A percentile compares a stretch with the other conserved stretches of the same genome.
Evolutionary conservation across 805 yeast genomes (phyloP).

Genomic region (Groenewaldozyma tartarivorans): DNA sequence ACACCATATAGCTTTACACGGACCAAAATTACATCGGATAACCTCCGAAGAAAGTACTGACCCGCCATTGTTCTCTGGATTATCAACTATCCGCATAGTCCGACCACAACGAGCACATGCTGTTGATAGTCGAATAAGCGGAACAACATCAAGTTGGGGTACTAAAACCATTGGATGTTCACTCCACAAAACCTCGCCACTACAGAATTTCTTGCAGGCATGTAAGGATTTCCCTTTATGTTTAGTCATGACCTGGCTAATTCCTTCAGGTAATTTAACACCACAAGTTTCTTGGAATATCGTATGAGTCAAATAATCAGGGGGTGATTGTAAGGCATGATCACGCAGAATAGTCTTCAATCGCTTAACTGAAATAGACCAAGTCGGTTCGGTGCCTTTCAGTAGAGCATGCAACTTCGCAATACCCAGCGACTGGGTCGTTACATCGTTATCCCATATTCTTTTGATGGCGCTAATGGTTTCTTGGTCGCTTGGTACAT

Average conservation of each 20-base stretch:
- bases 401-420: constrained; percentile 44
- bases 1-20: constrained; percentile 1
- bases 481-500: constrained; percentile 45
- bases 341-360: constrained; percentile 44
- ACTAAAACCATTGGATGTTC: constrained; percentile 53
- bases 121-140: constrained; percentile 48
- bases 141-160: constrained; percentile 59
- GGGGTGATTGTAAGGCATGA: constrained; percentile 41
- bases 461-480: constrained; percentile 50
- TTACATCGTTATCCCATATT: constrained; percentile 61
- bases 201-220: constrained; percentile 37
- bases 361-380: constrained; percentile 56
- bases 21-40: neutral
- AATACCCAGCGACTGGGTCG: constrained; percentile 47
- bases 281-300: constrained; percentile 41
- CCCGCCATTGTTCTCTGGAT: constrained; percentile 4
- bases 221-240: constrained; percentile 54
- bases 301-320: constrained; percentile 42
- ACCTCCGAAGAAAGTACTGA: neutral
- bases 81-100: constrained; percentile 29
- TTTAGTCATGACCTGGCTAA: constrained; percentile 41
- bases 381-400: constrained; percentile 42
- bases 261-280: constrained; percentile 28
- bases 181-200: constrained; percentile 47
- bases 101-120: constrained; percentile 70